Conservation (phyloP, 1,284 basidiomycete species). For the Takashimella tepidaria region DNA sequence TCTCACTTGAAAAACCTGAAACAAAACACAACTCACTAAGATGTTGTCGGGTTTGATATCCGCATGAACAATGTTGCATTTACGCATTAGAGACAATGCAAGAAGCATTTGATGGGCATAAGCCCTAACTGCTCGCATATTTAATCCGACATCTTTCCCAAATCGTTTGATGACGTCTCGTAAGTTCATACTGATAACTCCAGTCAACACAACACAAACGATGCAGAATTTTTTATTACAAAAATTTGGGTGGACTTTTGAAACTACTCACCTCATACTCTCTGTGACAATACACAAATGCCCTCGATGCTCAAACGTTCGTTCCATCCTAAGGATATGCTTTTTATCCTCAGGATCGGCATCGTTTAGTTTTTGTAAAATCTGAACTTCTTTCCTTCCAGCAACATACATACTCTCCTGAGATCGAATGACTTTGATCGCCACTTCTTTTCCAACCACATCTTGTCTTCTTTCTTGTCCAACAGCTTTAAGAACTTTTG, state of each 20-base stretch:
- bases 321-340: conserved; percentile 83
- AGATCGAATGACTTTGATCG: conserved; percentile 93
- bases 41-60: conserved; percentile 98
- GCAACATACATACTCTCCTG: conserved; percentile 99
- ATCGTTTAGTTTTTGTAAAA: conserved; percentile 76
- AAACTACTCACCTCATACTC: conserved; percentile 65
- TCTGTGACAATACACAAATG: conserved; percentile 98
- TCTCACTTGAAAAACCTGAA: conserved; percentile 7
- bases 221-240: not conserved
- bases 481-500: conserved; percentile 72
- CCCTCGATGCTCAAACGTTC: conserved; percentile 93
- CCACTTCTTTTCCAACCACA: conserved; percentile 68
- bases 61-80: conserved; percentile 91
- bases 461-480: conserved; percentile 52
- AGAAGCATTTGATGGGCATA: conserved; percentile 96
- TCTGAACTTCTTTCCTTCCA: conserved; percentile 85
- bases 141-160: conserved; percentile 95
- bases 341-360: conserved; percentile 96
- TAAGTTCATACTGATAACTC: conserved; percentile 76
- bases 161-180: conserved; percentile 98
- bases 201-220: not conserved
- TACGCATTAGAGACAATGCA: conserved; percentile 74
- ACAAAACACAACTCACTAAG: conserved; percentile 55
- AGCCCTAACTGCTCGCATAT: conserved; percentile 92
- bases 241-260: not conserved